A percentile compares a stretch with the other conserved stretches of the same genome.
These are phyloP conservation scores for Syzygium jambos DNA, from an alignment of 345 rosid genomes.

Conservation along the genomic window DNA sequence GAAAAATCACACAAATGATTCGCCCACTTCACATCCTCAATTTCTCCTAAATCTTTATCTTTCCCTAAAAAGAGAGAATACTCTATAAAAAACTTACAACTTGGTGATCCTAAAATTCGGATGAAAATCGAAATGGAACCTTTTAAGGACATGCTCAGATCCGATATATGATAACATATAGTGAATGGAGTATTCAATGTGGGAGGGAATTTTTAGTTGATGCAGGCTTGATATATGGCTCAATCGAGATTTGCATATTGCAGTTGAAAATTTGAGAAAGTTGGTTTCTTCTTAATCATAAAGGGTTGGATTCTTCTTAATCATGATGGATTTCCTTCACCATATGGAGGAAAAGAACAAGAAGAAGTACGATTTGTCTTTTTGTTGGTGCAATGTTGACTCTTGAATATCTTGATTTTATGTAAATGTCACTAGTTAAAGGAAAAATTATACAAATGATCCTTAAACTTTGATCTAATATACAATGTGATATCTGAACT, in stretches of 20 bases:
- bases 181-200: too few relatives aligned
- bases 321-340: not conserved
- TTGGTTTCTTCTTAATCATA: not conserved
- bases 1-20: too few relatives aligned
- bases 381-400: not conserved
- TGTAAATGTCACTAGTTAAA: not conserved
- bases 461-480: too few relatives aligned
- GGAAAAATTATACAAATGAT: too few relatives aligned
- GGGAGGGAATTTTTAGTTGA: not conserved
- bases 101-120: fast-evolving
- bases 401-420: not conserved
- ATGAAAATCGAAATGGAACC: too few relatives aligned
- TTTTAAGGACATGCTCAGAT: too few relatives aligned
- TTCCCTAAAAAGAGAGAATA: too few relatives aligned
- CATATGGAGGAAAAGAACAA: not conserved
- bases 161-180: too few relatives aligned
- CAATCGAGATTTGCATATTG: not conserved
- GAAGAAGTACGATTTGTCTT: not conserved
- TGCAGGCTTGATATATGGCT: not conserved
- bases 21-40: too few relatives aligned
- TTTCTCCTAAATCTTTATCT: too few relatives aligned
- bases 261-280: not conserved
- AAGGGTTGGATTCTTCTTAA: not conserved
- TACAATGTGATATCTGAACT: too few relatives aligned
- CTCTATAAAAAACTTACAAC: too few relatives aligned